Evolutionary conservation across 2,329 filamentous ascomycete genomes (phyloP).

Genomic region (Diaporthe helianthi): DNA sequence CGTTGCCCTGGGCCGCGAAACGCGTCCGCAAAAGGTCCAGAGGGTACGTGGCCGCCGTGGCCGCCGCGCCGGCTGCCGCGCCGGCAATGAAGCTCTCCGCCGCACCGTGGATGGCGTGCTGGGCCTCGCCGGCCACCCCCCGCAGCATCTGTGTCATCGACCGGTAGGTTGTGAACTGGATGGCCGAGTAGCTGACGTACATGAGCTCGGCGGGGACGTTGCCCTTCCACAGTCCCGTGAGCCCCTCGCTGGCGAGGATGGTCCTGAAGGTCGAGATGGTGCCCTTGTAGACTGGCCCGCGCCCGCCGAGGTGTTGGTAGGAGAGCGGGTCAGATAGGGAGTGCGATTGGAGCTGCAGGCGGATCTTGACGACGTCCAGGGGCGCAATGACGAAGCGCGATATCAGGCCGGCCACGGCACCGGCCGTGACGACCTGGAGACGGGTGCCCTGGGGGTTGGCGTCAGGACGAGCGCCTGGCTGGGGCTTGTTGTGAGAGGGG

Average conservation of each 20-base stretch:
- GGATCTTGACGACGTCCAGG: conserved; percentile 97
- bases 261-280: conserved; percentile 76
- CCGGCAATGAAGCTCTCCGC: conserved; percentile 84
- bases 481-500: not conserved
- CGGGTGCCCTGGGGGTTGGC: conserved; percentile 56
- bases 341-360: conserved; percentile 90
- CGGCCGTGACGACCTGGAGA: conserved; percentile 63
- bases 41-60: conserved; percentile 87
- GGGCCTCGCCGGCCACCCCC: conserved; percentile 42
- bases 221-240: conserved; percentile 94
- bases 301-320: conserved; percentile 53
- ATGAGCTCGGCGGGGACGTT: conserved; percentile 95
- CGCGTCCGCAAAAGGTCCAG: conserved; percentile 91
- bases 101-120: conserved; percentile 63
- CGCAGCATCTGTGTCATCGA: conserved; percentile 73
- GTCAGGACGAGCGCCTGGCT: conserved; percentile 1
- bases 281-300: conserved; percentile 70
- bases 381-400: conserved; percentile 94
- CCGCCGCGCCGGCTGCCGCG: conserved; percentile 80
- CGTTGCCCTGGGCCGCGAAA: conserved; percentile 90
- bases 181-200: conserved; percentile 88
- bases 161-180: conserved; percentile 91
- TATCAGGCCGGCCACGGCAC: conserved; percentile 78
- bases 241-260: conserved; percentile 81
- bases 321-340: conserved; percentile 78